phyloP scores from a whole-genome alignment of 768 basidiomycete genomes.

The Suillus clintonianus region DNA sequence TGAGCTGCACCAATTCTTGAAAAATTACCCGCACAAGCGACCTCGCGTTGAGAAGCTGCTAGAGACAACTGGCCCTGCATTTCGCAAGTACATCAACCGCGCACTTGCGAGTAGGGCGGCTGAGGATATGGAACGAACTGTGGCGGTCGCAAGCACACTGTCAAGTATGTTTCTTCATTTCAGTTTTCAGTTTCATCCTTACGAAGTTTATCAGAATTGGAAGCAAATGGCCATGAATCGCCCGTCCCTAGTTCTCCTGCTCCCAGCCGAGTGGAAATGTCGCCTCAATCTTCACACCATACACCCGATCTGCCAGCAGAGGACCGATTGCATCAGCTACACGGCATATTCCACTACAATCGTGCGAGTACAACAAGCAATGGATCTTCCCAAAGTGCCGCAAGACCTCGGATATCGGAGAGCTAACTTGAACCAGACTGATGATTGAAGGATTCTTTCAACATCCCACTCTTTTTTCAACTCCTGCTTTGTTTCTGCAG shows the following conservation, averaged over 20 bases:
- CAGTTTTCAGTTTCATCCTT: conserved; percentile 4
- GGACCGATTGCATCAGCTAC: conserved; percentile 72
- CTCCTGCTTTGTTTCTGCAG: conserved; percentile 7
- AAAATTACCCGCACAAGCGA: conserved; percentile 84
- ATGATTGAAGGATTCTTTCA: conserved; percentile 22
- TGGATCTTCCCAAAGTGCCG: conserved; percentile 34
- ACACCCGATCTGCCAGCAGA: conserved; percentile 43
- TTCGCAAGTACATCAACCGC: conserved; percentile 88
- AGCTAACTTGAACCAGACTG: conserved; percentile 14
- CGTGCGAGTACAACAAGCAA: conserved; percentile 63
- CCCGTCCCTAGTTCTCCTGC: conserved; percentile 30
- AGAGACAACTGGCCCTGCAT: conserved; percentile 85
- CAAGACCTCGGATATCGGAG: conserved; percentile 15
- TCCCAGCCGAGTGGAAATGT: conserved; percentile 27
- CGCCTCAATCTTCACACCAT: conserved; percentile 37
- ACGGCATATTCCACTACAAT: conserved; percentile 79
- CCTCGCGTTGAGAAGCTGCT: conserved; percentile 84
- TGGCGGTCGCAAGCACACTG: conserved; percentile 80
- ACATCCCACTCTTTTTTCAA: conserved; percentile 17
- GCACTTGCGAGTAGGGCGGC: conserved; percentile 87
- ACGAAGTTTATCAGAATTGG: conserved; percentile 50
- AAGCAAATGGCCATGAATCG: conserved; percentile 52
- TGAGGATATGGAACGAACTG: conserved; percentile 79
- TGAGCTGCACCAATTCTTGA: conserved; percentile 90
- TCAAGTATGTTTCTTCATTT: conserved; percentile 51